phyloP scores from a whole-genome alignment of 345 rosid species.

The Citrus sinensis region DNA sequence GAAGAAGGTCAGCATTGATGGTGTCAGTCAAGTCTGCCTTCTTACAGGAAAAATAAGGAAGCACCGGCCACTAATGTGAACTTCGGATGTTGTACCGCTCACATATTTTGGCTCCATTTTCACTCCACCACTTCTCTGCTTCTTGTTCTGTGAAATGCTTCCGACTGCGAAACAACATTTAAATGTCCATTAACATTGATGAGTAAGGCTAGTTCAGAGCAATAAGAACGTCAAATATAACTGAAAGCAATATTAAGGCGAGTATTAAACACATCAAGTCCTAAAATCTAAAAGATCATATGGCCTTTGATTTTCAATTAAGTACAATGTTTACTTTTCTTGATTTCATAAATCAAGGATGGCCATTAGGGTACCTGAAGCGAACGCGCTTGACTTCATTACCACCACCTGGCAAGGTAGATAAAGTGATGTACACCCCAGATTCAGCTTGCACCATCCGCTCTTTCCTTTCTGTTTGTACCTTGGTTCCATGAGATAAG shows the following conservation, averaged over 20 bases:
- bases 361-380: constrained; percentile 54
- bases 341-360: constrained; percentile 3
- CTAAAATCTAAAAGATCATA: not conserved
- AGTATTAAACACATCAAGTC: not conserved
- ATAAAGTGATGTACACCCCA: constrained; percentile 71
- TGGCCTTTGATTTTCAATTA: not conserved
- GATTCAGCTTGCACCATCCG: constrained; percentile 71
- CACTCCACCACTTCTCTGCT: constrained; percentile 96
- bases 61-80: constrained; percentile 9
- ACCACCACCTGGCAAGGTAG: constrained; percentile 55
- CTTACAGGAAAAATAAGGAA: not conserved
- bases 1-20: constrained; percentile 16
- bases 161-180: constrained; percentile 44
- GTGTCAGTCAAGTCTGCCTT: constrained; percentile 6
- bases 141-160: constrained; percentile 65
- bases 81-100: constrained; percentile 50
- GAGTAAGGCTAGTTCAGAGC: not conserved
- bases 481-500: constrained; percentile 39
- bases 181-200: not conserved
- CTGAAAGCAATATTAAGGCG: not conserved
- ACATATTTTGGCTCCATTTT: constrained; percentile 56
- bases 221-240: not conserved
- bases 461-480: constrained; percentile 49
- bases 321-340: not conserved
- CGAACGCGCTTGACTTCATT: constrained; percentile 82